Percentiles rank a stretch among this genome's conserved stretches.
Conservation (phyloP, 345 rosid genomes). For the Rhodomyrtus tomentosa region DNA sequence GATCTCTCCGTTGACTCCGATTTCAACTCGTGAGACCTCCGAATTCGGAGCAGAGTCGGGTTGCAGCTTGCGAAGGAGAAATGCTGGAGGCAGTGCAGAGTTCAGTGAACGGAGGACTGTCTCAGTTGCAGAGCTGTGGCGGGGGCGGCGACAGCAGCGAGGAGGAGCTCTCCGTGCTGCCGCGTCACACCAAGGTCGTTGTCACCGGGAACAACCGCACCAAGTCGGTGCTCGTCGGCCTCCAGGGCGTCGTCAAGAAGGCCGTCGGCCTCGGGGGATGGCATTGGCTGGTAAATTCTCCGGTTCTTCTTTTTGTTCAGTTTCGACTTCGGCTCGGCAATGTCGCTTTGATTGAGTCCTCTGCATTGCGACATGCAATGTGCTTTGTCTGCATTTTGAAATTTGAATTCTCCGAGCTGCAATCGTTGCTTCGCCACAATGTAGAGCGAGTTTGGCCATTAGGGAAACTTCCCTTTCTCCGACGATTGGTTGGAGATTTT, state of each 20-base stretch:
- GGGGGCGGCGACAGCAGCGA: constrained; percentile 79
- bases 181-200: constrained; percentile 91
- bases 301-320: background rate
- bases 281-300: constrained; percentile 83
- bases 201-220: constrained; percentile 96
- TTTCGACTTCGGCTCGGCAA: background rate
- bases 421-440: background rate
- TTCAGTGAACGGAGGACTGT: constrained; percentile 54
- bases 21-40: background rate
- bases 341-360: background rate
- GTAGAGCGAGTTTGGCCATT: background rate
- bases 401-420: background rate
- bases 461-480: background rate
- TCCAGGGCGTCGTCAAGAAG: constrained; percentile 88
- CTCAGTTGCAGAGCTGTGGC: constrained; percentile 44
- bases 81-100: constrained; percentile 65
- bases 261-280: constrained; percentile 97
- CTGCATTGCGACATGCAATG: background rate
- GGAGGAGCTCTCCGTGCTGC: constrained; percentile 84
- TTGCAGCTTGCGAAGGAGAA: background rate
- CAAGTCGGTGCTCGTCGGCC: constrained; percentile 96
- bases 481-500: background rate
- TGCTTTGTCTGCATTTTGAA: background rate
- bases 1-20: background rate
- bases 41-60: background rate